Evolutionary conservation across 75 land plant species (phyloP), one percentile per base, ranked within the genome.

Genomic region (Picea sitchensis): DNA sequence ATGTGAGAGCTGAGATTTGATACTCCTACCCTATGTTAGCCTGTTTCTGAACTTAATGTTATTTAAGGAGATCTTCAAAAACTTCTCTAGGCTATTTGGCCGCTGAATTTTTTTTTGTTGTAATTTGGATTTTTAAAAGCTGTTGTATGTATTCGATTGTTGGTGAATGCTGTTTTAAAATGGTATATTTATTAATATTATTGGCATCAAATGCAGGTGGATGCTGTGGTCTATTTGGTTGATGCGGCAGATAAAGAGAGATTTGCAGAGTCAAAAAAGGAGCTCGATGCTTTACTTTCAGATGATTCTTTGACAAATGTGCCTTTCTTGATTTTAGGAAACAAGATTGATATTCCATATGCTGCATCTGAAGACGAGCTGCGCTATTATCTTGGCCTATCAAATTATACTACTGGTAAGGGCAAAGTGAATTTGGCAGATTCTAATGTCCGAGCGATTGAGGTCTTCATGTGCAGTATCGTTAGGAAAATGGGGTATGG

Each of bases 401-500:
- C 80, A 78, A 92, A 87, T 65, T 92, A 92, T 83, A 92, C 95
- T 34, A 92, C 94, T 14, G 95, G 95, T 62, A 92, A 92, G 82
- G 95, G 94, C 1, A 92, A 89, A 64, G 95, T 89, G 11, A 87
- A 85, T 76, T 79, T 92, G 51, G 83, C 21, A 5, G 89, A 91
- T 59, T 86, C 90, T 20, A 86, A 88, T 65, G 86, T 92, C 47
- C 83, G 94, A 8, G 88, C 95, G 12, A 90, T 92, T 57, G 95
- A 92, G 79, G 87, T 92, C 47, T 92, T 92, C 89, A 92, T 92
- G 95, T 92, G 95, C 81, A 91, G 91, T 79, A 87, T 92, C 78
- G 95, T 92, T 21, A 81, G 95, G 54, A 92, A 92, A 80, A 92
- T 92, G 94, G 95, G 94, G 4, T 92, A 92, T 82, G 94, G 91